Evolutionary conservation across 1,284 basidiomycete genomes (phyloP).

Genomic region (Cutaneotrichosporon curvatum): DNA sequence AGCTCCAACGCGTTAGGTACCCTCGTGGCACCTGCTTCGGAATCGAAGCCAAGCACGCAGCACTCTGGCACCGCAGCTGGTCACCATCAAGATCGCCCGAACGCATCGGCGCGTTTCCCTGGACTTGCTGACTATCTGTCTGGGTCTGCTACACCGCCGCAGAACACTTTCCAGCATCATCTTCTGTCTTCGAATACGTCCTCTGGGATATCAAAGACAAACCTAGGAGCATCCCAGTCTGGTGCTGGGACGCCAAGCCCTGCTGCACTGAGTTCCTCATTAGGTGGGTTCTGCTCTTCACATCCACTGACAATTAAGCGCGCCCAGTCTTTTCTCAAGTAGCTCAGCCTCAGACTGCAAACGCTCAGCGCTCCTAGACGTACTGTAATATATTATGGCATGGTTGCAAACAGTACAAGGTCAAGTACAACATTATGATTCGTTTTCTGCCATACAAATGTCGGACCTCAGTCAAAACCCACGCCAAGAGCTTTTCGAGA

Average conservation of each 20-base stretch:
- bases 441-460: no score
- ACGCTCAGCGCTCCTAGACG: neutral
- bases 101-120: constrained; percentile 18
- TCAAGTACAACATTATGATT: no score
- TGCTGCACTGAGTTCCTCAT: no score
- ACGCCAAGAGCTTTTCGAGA: no score
- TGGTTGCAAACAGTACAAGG: neutral
- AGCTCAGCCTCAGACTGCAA: constrained; percentile 7
- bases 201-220: neutral
- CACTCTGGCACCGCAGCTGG: no score
- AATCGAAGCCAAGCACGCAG: no score
- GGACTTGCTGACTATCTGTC: constrained; percentile 28
- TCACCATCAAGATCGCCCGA: neutral
- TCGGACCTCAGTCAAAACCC: no score
- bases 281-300: no score
- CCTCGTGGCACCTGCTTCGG: no score
- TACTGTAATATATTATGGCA: neutral
- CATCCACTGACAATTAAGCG: neutral
- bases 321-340: constrained; percentile 6
- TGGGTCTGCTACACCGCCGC: constrained; percentile 13
- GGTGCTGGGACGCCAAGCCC: no score
- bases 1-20: no score
- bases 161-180: constrained; percentile 16
- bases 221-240: neutral
- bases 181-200: constrained; percentile 2